Percentiles rank a stretch among this genome's conserved stretches.
phyloP scores from a whole-genome alignment of 73 alveolate species.

The Symbiodinium pilosum region DNA sequence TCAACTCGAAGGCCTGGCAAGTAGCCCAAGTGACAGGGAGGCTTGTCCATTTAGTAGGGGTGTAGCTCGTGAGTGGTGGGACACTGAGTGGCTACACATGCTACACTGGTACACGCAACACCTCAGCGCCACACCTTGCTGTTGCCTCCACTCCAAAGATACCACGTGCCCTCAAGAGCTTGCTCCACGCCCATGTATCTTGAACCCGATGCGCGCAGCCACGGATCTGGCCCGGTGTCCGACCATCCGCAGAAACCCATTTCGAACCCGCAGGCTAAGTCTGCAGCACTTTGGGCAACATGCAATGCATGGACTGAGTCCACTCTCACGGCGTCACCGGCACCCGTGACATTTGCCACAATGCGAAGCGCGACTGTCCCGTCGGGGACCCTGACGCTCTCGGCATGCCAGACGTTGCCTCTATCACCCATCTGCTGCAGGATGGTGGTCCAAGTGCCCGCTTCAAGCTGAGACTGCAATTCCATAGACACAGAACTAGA shows the following conservation, averaged over 20 bases:
- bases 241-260: neutral
- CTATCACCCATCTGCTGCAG: neutral
- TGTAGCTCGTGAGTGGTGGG: no score
- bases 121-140: no score
- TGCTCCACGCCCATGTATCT: no score
- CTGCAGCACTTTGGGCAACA: neutral
- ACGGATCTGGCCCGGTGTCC: neutral
- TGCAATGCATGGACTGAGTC: neutral
- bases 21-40: no score
- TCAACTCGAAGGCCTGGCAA: neutral
- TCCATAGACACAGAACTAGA: neutral
- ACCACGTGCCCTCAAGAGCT: no score
- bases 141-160: no score
- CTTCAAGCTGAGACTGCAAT: neutral
- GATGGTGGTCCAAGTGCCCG: neutral
- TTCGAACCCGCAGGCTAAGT: neutral
- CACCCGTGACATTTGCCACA: neutral
- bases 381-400: neutral
- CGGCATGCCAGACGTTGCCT: neutral
- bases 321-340: neutral
- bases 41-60: no score
- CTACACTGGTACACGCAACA: no score
- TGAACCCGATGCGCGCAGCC: neutral
- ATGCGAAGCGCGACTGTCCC: neutral
- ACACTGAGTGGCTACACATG: no score